These are phyloP conservation scores for Podila horticola DNA, from an alignment of 192 early-diverging fungal genomes.

Conservation along the genomic window DNA sequence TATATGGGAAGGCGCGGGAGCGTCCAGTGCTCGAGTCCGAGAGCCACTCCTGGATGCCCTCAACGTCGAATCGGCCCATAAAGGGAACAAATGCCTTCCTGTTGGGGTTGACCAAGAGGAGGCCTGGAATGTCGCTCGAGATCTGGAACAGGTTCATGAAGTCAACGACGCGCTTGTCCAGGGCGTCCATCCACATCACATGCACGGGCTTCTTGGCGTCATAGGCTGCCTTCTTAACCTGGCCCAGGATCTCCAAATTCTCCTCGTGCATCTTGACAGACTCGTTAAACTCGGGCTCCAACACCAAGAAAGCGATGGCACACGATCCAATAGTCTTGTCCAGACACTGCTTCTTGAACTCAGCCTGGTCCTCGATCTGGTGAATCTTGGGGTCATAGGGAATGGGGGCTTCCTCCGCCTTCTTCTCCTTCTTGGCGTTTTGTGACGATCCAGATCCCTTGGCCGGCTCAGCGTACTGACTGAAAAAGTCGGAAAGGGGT, in stretches of 20 bases:
- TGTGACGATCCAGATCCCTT: slow-evolving; percentile 25
- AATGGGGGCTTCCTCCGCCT: slow-evolving; percentile 8
- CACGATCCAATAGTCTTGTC: slow-evolving; percentile 50
- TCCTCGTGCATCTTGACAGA: slow-evolving; percentile 52
- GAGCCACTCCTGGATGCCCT: slow-evolving; percentile 68
- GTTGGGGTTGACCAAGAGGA: slow-evolving; percentile 64
- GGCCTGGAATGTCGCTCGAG: slow-evolving; percentile 66
- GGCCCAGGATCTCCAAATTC: slow-evolving; percentile 50
- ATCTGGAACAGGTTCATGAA: slow-evolving; percentile 65
- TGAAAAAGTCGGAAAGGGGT: slow-evolving; percentile 68
- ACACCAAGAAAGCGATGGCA: slow-evolving; percentile 54
- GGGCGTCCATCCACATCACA: slow-evolving; percentile 73
- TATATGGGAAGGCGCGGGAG: slow-evolving; percentile 56
- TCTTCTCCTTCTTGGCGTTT: slow-evolving; percentile 22
- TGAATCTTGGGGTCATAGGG: slow-evolving; percentile 46
- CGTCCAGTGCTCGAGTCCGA: slow-evolving; percentile 51
- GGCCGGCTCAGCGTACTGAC: slow-evolving; percentile 61
- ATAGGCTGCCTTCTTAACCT: slow-evolving; percentile 51
- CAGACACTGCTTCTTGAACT: slow-evolving; percentile 53
- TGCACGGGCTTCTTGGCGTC: slow-evolving; percentile 51
- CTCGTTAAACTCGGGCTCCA: slow-evolving; percentile 53
- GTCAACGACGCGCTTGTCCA: slow-evolving; percentile 50
- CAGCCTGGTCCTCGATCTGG: slow-evolving; percentile 47
- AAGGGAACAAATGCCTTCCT: slow-evolving; percentile 69
- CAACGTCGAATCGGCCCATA: slow-evolving; percentile 66